A percentile compares a stretch with the other conserved stretches of the same genome.
phyloP scores from a whole-genome alignment of 140 eudicot genomes.

The Senecio squalidus region DNA sequence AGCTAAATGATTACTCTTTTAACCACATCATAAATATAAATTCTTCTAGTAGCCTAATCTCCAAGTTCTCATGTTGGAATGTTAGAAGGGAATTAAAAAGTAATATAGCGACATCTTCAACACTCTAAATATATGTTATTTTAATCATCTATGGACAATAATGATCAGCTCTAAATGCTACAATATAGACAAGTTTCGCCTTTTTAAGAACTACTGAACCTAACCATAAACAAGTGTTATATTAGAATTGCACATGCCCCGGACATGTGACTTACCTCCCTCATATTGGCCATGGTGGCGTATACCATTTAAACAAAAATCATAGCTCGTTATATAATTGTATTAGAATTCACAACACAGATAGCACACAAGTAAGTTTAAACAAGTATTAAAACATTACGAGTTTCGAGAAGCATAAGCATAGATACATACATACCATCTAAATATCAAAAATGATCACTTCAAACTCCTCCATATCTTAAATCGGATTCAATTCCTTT shows the following conservation, averaged over 20 bases:
- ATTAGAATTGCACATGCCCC: too few species aligned
- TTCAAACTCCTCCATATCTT: constrained; percentile 22
- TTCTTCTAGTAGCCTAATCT: constrained; percentile 8
- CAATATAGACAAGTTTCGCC: too few species aligned
- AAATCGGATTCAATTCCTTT: constrained; percentile 13
- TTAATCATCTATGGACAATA: too few species aligned
- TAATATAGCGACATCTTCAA: background rate
- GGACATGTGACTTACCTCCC: too few species aligned
- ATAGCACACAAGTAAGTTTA: background rate
- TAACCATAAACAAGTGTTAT: too few species aligned
- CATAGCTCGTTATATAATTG: constrained; percentile 26
- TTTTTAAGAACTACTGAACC: too few species aligned
- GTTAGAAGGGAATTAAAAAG: background rate
- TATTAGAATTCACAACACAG: background rate
- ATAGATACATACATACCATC: constrained; percentile 25
- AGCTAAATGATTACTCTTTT: background rate
- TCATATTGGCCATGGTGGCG: too few species aligned
- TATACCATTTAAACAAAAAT: background rate
- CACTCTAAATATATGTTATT: too few species aligned
- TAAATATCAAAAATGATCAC: constrained; percentile 17
- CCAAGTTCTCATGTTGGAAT: constrained; percentile 4
- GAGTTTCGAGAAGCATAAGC: background rate
- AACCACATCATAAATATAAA: background rate
- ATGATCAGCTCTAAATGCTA: too few species aligned
- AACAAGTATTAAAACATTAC: background rate